phyloP scores from a whole-genome alignment of 2,329 filamentous ascomycete species.

The Penicillium rolfsii region DNA sequence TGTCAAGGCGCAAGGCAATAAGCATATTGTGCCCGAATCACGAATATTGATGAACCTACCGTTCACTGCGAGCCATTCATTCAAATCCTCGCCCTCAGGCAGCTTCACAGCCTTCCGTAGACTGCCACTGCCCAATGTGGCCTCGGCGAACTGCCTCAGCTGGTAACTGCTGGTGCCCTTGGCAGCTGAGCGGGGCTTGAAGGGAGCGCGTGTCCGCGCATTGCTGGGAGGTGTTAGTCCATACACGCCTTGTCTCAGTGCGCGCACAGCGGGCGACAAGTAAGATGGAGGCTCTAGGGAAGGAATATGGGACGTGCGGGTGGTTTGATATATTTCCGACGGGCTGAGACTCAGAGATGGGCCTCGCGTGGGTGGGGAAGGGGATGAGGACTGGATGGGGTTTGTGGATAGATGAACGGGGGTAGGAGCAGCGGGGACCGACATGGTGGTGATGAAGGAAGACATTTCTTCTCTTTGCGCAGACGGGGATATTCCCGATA shows the following conservation, averaged over 20 bases:
- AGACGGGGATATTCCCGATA: slow-evolving; percentile 10
- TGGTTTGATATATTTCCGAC: slow-evolving; percentile 37
- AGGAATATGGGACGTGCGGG: slow-evolving; percentile 36
- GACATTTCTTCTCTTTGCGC: slow-evolving; percentile 57
- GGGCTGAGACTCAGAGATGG: slow-evolving; percentile 29
- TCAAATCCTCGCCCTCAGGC: slow-evolving; percentile 94
- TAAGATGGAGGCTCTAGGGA: slow-evolving; percentile 40
- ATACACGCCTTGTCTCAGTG: slow-evolving; percentile 43
- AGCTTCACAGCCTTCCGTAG: slow-evolving; percentile 94
- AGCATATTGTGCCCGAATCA: neutral
- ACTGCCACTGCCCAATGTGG: slow-evolving; percentile 91
- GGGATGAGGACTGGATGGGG: slow-evolving; percentile 32
- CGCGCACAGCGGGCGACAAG: slow-evolving; percentile 40
- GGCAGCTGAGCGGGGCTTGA: slow-evolving; percentile 80
- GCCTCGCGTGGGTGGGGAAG: slow-evolving; percentile 20
- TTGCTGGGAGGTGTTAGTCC: slow-evolving; percentile 64
- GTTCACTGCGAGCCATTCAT: slow-evolving; percentile 98
- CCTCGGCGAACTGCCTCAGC: slow-evolving; percentile 95
- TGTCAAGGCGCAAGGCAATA: slow-evolving; percentile 28
- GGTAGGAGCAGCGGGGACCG: slow-evolving; percentile 54
- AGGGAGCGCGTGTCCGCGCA: slow-evolving; percentile 84
- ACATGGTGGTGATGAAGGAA: slow-evolving; percentile 82
- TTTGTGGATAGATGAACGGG: slow-evolving; percentile 33
- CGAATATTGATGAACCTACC: slow-evolving; percentile 58
- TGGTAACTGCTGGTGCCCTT: slow-evolving; percentile 92